These are phyloP conservation scores for Gymnopus androsaceus DNA, from an alignment of 1,284 basidiomycete species.

Conservation along the genomic window DNA sequence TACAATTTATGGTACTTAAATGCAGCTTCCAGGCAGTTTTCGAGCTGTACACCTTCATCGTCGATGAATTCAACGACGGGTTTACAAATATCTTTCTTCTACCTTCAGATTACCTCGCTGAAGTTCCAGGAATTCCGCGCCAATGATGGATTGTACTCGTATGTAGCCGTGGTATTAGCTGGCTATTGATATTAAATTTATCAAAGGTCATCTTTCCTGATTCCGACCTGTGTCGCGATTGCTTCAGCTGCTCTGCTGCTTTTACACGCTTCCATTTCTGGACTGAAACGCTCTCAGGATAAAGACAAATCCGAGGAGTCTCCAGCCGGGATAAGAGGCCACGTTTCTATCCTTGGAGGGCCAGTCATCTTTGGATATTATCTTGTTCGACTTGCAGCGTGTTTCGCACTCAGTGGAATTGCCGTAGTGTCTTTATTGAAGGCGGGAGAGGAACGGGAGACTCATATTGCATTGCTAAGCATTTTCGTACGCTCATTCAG, in stretches of 20 bases:
- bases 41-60: no score
- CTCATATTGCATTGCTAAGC: neutral
- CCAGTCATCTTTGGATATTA: constrained; percentile 7
- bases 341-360: constrained; percentile 5
- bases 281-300: no score
- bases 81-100: neutral
- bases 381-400: neutral
- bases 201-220: neutral
- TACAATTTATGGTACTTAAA: no score
- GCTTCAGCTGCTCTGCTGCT: constrained; percentile 4
- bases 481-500: constrained; percentile 1
- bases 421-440: neutral
- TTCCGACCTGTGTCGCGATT: constrained; percentile 4
- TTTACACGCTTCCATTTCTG: neutral
- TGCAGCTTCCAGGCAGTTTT: no score
- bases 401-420: neutral
- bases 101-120: neutral
- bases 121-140: neutral
- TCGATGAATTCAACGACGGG: neutral
- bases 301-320: neutral
- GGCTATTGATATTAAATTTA: neutral
- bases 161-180: neutral
- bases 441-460: neutral
- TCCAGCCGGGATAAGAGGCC: neutral
- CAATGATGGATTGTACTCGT: neutral